A percentile compares a stretch with the other conserved stretches of the same genome.
Conservation (phyloP, 768 basidiomycete genomes). For the Pleurotus djamor region DNA sequence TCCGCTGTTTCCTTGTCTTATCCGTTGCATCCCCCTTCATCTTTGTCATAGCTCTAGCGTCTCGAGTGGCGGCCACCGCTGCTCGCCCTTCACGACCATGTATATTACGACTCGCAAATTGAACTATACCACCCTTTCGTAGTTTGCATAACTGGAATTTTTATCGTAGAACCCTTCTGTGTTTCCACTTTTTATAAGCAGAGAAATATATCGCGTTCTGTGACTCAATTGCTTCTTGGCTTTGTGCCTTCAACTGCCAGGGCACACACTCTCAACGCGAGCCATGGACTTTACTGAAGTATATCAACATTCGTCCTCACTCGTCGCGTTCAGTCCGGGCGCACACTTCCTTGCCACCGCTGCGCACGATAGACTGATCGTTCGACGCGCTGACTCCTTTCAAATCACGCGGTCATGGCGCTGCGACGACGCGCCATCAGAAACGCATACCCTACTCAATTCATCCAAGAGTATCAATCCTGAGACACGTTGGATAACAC, state of each 20-base stretch:
- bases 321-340: slow-evolving; percentile 83
- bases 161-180: not conserved
- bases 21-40: slow-evolving; percentile 17
- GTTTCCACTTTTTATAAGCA: not conserved
- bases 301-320: slow-evolving; percentile 69
- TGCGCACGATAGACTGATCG: slow-evolving; percentile 73
- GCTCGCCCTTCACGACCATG: slow-evolving; percentile 19
- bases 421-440: slow-evolving; percentile 52
- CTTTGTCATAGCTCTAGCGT: slow-evolving; percentile 11
- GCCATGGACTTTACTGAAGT: slow-evolving; percentile 86
- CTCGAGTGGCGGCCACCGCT: slow-evolving; percentile 11
- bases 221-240: too few species aligned
- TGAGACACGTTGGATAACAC: slow-evolving; percentile 55
- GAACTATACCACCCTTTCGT: slow-evolving; percentile 7
- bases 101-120: slow-evolving; percentile 19
- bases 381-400: slow-evolving; percentile 83
- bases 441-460: slow-evolving; percentile 41
- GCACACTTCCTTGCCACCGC: slow-evolving; percentile 85
- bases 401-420: slow-evolving; percentile 82
- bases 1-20: slow-evolving; percentile 14
- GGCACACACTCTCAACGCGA: too few species aligned
- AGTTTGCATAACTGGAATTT: slow-evolving; percentile 4
- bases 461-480: slow-evolving; percentile 21
- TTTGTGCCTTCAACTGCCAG: too few species aligned
- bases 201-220: too few species aligned